phyloP scores from a whole-genome alignment of 306 rosid species.

The Benincasa hispida region DNA sequence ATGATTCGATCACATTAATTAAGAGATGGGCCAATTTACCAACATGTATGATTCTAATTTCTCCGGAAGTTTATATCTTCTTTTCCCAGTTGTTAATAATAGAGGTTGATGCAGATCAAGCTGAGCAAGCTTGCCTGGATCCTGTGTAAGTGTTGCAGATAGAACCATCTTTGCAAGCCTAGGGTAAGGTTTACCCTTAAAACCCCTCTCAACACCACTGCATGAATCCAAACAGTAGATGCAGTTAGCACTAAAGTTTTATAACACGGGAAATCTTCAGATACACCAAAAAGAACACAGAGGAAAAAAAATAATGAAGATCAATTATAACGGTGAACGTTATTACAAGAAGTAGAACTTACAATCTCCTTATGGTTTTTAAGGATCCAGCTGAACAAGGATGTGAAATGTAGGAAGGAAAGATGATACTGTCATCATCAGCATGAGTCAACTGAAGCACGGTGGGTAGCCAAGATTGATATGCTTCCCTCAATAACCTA shows the following conservation, averaged over 20 bases:
- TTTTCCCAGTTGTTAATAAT: conserved; percentile 66
- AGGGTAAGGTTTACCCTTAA: conserved; percentile 54
- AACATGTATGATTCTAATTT: conserved; percentile 58
- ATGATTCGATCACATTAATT: neutral
- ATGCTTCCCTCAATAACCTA: conserved; percentile 77
- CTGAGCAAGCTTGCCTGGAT: conserved; percentile 79
- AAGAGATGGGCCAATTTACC: conserved; percentile 30
- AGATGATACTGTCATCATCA: conserved; percentile 28
- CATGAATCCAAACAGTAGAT: conserved; percentile 7
- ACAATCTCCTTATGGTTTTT: conserved; percentile 71
- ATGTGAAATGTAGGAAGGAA: conserved; percentile 25
- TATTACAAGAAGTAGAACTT: conserved; percentile 23
- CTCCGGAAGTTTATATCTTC: conserved; percentile 74
- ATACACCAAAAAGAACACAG: neutral
- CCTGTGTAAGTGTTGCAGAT: conserved; percentile 79
- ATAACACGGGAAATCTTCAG: neutral
- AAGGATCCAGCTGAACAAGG: conserved; percentile 38
- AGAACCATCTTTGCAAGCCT: conserved; percentile 86
- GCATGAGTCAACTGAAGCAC: conserved; percentile 46
- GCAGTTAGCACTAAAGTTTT: neutral
- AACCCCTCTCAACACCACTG: conserved; percentile 85
- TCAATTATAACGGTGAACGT: neutral
- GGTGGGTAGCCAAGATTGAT: conserved; percentile 86
- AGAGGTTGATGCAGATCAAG: conserved; percentile 76
- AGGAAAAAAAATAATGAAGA: neutral